A percentile compares a stretch with the other conserved stretches of the same genome.
Evolutionary conservation across 1,284 basidiomycete species (phyloP).

Genomic region (Porphyrellus sp.): DNA sequence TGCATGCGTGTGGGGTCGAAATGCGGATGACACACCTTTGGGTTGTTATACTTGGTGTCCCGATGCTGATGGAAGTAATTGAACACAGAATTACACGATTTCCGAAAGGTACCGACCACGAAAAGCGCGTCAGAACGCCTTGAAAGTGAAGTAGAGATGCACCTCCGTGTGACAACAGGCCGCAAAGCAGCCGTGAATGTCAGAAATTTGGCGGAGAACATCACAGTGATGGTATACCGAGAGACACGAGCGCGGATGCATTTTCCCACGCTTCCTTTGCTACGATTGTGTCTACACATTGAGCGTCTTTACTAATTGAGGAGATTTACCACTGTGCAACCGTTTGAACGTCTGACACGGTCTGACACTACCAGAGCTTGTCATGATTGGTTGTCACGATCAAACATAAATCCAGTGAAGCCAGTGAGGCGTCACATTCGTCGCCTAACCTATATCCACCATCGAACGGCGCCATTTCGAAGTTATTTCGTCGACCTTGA

Average conservation of each 20-base stretch:
- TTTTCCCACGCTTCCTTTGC: conserved; percentile 17
- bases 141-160: conserved; percentile 38
- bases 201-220: conserved; percentile 23
- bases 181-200: conserved; percentile 17
- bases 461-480: conserved; percentile 76
- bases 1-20: not conserved
- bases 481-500: conserved; percentile 76
- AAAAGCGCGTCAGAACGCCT: conserved; percentile 53
- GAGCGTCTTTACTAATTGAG: too few species aligned
- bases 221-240: conserved; percentile 11
- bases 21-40: conserved; percentile 51
- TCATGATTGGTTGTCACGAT: too few species aligned
- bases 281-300: too few species aligned
- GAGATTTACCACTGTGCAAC: too few species aligned
- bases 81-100: conserved; percentile 4
- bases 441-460: conserved; percentile 38
- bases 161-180: conserved; percentile 28
- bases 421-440: not conserved
- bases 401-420: too few species aligned
- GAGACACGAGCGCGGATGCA: not conserved
- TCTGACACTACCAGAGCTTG: too few species aligned
- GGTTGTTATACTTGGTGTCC: conserved; percentile 91
- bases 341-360: too few species aligned
- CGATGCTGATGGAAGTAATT: conserved; percentile 64
- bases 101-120: conserved; percentile 40